Percentiles rank a stretch among this genome's conserved stretches.
phyloP scores from a whole-genome alignment of 1,284 basidiomycete genomes.

The Bjerkandera adusta region DNA sequence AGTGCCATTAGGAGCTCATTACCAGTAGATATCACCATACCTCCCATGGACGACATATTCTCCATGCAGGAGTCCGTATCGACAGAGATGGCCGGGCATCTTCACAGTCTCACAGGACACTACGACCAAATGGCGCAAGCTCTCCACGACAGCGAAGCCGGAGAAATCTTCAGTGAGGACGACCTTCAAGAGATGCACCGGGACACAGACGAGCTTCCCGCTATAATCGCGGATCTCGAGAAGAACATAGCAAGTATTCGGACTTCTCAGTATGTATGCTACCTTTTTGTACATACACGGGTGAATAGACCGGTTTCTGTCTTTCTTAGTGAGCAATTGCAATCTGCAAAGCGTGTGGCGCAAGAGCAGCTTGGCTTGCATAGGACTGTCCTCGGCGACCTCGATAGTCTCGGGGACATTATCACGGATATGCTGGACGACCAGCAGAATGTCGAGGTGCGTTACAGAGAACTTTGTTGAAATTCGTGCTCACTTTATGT shows the following conservation, averaged over 20 bases:
- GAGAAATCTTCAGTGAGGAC: slow-evolving; percentile 60
- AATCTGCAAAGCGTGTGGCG: slow-evolving; percentile 39
- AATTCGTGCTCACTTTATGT: not conserved
- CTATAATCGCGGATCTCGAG: slow-evolving; percentile 70
- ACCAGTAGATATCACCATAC: slow-evolving; percentile 37
- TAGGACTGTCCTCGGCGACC: slow-evolving; percentile 49
- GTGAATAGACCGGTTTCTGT: not conserved
- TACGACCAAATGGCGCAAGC: slow-evolving; percentile 73
- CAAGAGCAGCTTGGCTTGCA: slow-evolving; percentile 49
- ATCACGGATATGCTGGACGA: slow-evolving; percentile 73
- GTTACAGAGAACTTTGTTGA: not conserved
- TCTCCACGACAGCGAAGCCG: slow-evolving; percentile 61
- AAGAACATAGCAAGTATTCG: slow-evolving; percentile 50
- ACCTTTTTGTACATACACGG: not conserved
- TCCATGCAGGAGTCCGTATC: slow-evolving; percentile 54
- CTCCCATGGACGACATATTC: slow-evolving; percentile 49
- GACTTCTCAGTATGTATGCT: slow-evolving; percentile 48
- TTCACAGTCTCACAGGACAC: slow-evolving; percentile 69
- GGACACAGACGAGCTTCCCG: slow-evolving; percentile 71
- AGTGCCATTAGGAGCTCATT: slow-evolving; percentile 51
- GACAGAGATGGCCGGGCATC: slow-evolving; percentile 63
- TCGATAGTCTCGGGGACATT: slow-evolving; percentile 74
- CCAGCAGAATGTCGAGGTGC: slow-evolving; percentile 65
- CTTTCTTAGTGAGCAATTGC: slow-evolving; percentile 46
- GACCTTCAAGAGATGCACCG: slow-evolving; percentile 79